Evolutionary conservation across 2,329 filamentous ascomycete species (phyloP), one percentile per base, ranked within the genome.

Genomic region (Aspergillus sclerotialis): DNA sequence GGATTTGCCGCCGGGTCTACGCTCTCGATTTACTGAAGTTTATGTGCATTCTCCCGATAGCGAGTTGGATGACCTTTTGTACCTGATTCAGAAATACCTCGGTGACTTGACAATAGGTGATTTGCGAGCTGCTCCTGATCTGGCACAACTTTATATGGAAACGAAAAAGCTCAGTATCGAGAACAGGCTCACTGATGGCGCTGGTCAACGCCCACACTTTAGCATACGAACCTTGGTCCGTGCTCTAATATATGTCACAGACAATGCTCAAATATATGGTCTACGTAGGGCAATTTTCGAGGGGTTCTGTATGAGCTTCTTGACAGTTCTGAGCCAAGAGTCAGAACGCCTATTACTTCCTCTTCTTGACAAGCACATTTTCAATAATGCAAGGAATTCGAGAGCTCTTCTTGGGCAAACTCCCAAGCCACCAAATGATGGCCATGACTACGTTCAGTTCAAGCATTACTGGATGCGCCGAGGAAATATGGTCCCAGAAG

Each of bases 241-340:
- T 36, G 87, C 92, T 2, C 65, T 99, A 33, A 84, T 81, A 24
- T 98, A 95, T 56, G 88, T 90, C 12, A 80, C 81, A 44, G 83
- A 89, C 34, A 89, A 95, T 43, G 77, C 85, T 0, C 79, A 87
- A 0, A 75, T 83, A 4, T 95, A 94, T 60, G 88, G 85, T 9
- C 67, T 96, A 27, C 79, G 92, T 15, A 72, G 93, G 52, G 85
- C 90, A 8, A 68, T 96, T 2, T 94, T 84, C 43, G 92, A 99
- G 67, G 93, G 92, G 0, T 96, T 96, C 55, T 88, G 86, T 11
- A 98, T 98, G 93, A 92, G 89, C 32, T 99, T 98, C 53, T 67
- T 95, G 37, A 98, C 93, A 0, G 75, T 95, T 5, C 71, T 99
- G 9, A 82, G 90, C 51, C 76, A 78, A 49, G 76, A 82, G 18